phyloP scores from a whole-genome alignment of 768 basidiomycete species.

The Sporobolomyces pararoseus region DNA sequence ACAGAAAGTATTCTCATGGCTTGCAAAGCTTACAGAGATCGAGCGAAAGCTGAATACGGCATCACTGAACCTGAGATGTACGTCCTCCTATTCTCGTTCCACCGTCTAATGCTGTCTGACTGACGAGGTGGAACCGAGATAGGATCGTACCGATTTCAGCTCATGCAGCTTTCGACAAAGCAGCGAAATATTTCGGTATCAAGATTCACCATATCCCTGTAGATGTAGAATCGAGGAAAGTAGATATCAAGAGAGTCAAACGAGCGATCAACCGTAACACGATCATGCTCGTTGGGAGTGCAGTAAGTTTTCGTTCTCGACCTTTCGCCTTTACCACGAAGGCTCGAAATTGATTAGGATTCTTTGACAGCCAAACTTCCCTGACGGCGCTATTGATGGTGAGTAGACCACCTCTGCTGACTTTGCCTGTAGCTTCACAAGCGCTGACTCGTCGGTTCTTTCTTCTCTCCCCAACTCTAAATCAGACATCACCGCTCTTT shows the following conservation, averaged over 20 bases:
- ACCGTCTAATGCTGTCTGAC: too few species aligned
- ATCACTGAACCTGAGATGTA: constrained; percentile 91
- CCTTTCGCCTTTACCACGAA: neutral
- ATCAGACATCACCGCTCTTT: constrained; percentile 68
- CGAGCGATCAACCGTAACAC: constrained; percentile 56
- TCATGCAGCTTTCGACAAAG: constrained; percentile 92
- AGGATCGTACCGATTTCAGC: constrained; percentile 80
- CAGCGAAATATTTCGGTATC: constrained; percentile 77
- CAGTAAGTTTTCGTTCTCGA: constrained; percentile 6
- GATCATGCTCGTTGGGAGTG: constrained; percentile 40
- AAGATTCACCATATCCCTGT: constrained; percentile 86
- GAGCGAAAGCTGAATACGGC: constrained; percentile 78
- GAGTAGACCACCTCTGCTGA: neutral
- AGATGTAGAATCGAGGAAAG: constrained; percentile 69
- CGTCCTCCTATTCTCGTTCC: constrained; percentile 43
- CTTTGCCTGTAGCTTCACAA: too few species aligned
- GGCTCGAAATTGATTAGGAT: neutral
- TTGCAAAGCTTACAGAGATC: constrained; percentile 87
- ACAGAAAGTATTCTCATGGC: constrained; percentile 97
- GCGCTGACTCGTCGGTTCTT: too few species aligned
- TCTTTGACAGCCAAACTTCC: constrained; percentile 49
- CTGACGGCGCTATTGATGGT: constrained; percentile 50
- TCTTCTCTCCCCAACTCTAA: too few species aligned
- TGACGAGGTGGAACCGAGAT: neutral
- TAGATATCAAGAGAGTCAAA: constrained; percentile 68